phyloP scores from a whole-genome alignment of 2,329 filamentous ascomycete genomes.

The Penicillium frequentans region DNA sequence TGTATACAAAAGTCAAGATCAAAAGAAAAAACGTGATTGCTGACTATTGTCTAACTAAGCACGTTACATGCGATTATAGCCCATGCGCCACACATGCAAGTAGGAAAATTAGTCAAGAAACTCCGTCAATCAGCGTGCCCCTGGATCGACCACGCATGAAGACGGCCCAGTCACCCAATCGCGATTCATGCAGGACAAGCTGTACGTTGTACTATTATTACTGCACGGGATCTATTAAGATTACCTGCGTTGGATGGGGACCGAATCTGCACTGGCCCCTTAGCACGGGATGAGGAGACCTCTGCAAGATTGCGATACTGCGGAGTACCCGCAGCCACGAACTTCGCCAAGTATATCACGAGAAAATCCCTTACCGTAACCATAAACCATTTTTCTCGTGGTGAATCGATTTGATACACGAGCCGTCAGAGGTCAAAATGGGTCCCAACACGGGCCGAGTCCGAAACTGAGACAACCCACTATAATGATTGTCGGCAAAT shows the following conservation, averaged over 20 bases:
- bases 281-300: background rate
- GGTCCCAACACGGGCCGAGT: slow-evolving; percentile 17
- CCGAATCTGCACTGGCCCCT: background rate
- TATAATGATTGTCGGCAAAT: background rate
- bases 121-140: background rate
- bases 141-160: background rate
- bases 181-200: background rate
- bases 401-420: slow-evolving; percentile 14
- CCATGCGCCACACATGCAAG: background rate
- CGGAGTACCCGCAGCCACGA: background rate
- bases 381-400: background rate
- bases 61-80: background rate
- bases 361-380: background rate
- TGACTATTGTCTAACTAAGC: background rate
- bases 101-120: background rate
- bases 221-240: background rate
- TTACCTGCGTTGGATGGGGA: background rate
- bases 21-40: background rate
- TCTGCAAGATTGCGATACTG: background rate
- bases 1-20: background rate
- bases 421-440: slow-evolving; percentile 6
- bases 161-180: background rate
- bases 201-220: background rate
- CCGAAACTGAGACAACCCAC: slow-evolving; percentile 1
- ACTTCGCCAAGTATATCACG: background rate